Percentiles rank a stretch among this genome's conserved stretches.
phyloP scores from a whole-genome alignment of 352 stramenopile species.

The Phytophthora constricta region DNA sequence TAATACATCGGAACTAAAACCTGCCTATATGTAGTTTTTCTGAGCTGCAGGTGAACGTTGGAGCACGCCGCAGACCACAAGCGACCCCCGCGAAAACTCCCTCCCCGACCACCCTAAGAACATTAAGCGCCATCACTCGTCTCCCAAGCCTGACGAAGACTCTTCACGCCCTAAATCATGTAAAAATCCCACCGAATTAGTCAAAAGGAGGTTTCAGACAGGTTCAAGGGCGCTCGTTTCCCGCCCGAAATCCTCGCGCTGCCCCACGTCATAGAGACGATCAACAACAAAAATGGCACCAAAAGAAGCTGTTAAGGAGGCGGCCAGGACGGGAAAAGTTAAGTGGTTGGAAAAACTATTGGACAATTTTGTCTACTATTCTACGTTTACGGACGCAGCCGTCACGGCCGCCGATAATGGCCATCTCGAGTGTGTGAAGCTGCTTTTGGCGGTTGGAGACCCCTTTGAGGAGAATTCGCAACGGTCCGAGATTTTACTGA shows the following conservation, averaged over 20 bases:
- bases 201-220: background rate
- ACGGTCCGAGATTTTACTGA: background rate
- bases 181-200: background rate
- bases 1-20: no score
- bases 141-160: background rate
- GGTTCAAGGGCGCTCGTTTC: background rate
- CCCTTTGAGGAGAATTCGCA: background rate
- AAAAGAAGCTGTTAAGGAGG: background rate
- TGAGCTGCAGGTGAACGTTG: background rate
- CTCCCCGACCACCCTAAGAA: background rate
- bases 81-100: background rate
- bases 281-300: no score
- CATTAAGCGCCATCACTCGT: background rate
- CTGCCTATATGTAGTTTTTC: no score
- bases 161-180: background rate
- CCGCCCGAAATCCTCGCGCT: background rate
- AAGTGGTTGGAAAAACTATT: background rate
- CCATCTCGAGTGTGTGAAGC: background rate
- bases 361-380: background rate
- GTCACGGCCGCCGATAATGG: background rate
- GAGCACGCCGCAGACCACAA: background rate
- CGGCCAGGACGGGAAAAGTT: background rate
- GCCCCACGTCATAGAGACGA: background rate
- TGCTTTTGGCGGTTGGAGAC: background rate
- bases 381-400: background rate